Base-by-base conservation (phyloP, 108 stramenopile genomes). In the Mediolabrus comicus region DNA sequence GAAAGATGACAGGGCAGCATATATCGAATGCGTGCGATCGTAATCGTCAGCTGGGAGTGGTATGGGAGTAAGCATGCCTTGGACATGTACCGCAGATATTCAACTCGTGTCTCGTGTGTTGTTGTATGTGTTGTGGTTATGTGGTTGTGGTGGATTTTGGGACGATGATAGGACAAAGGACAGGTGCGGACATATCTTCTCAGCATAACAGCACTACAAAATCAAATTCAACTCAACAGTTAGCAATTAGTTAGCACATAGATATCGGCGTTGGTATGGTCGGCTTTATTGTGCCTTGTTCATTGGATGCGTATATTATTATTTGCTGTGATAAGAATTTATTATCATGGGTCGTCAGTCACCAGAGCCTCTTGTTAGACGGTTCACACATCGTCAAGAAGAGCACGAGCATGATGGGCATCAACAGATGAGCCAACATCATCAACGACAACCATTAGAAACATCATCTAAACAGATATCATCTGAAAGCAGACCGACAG, bases 11-110 rank as follows among this genome's bases (percentile, higher is more conserved):
- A 81, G 71, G 17, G 62, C 39, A 2, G 67, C 70, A 41, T 65
- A 55, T 4, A 51, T 43, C 7, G 80, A 55, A 62, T 81, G 80
- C 33, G 49, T 55, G 31, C 52, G 75, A 46, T 81, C 80, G 65
- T 53, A 60, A 35, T 81, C 73, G 70, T 81, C 75, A 28, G 75
- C 52, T 13, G 80, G 74, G 55, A 80, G 69, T 34, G 79, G 79
- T 16, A 80, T 75, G 32, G 68, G 68, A 25, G 74, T 56, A 28
- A 33, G 56, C 56, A 57, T 57, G 8, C 22, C 0, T n/a, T n/a
- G n/a, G n/a, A n/a, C n/a, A n/a, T n/a, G n/a, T n/a, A n/a, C n/a
- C n/a, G n/a, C n/a, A n/a, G n/a, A n/a, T n/a, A n/a, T n/a, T n/a
- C n/a, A n/a, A n/a, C n/a, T n/a, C n/a, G n/a, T n/a, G n/a, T n/a